Base-by-base conservation (phyloP, 495 filamentous ascomycete genomes). In the Articulospora tetracladia region DNA sequence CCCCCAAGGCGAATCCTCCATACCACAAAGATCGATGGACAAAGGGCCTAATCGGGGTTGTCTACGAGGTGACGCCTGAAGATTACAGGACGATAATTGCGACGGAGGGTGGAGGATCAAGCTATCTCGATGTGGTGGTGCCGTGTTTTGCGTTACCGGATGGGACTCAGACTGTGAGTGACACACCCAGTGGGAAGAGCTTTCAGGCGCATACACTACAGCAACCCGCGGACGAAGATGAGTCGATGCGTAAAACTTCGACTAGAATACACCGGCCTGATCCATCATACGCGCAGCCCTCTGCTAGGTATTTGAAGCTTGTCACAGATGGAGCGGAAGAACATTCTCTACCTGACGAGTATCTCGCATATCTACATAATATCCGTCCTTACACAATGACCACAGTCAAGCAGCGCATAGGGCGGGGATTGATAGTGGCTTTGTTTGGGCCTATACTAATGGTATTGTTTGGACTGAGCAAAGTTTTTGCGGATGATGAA, bases 21-120 rank as follows among this genome's bases (percentile, higher is more conserved):
- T 76, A 79, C 66, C 69, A 77, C 59, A 79, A 80, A 66, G 73
- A 74, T 48, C 76, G 67, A 26, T 93, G 91, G 90, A 73, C 82
- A 60, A 90, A 89, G 62, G 90, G 91, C 19, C 79, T 98, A 12
- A 80, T 97, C 47, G 94, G 94, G 46, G 89, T 96, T 22, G 94
- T 97, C 32, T 98, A 98, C 78, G 92, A 97, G 74, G 87, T 98
- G 25, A 94, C 91, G 1, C 70, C 75, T 1, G 67, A 75, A 7
- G 94, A 98, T 76, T 98, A 88, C 69, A 83, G 86, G 2, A 87
- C 82, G 55, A 94, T 98, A 64, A 86, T 98, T 58, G 86, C 86
- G 3, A 97, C 91, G 1, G 94, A 98, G 70, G 93, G 93, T 59
- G 92, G 89, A 32, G 93, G 93, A 10, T 72, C 83, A 13, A 77